Base-by-base conservation (phyloP, 2,329 filamentous ascomycete species). In the Venturia effusa region DNA sequence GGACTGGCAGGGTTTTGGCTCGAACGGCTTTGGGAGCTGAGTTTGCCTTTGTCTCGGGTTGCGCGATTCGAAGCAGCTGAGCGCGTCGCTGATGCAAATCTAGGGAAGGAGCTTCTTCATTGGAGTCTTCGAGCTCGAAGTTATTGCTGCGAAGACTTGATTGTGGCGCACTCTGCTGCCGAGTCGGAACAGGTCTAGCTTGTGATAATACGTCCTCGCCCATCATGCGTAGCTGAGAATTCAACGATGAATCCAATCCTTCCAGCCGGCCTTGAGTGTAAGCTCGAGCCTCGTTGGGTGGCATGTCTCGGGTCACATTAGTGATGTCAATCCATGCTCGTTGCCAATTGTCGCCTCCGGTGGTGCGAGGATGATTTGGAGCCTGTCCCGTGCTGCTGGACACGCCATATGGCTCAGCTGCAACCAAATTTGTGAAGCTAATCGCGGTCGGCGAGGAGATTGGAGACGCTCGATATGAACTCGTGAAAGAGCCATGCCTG, bases 191-290 rank as follows among this genome's bases (percentile, higher is more conserved):
- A n/a, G 59, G 22, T 24, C n/a, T 39, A 24, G 41, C 13, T 51
- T 62, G 60, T 39, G 40, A 27, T 3, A 27, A 27, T 51, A 17
- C 17, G 40, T 40, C n/a, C n/a, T n/a, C 39, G 30, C n/a, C 39
- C 32, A 54, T 30, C 5, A 40, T 15, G n/a, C 22, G 61, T 10
- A 54, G 6, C 48, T 63, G 45, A 7, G 22, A 34, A 24, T 48
- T 59, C 27, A 57, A 22, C 11, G 45, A 30, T 32, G 59, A 27
- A 57, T 61, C 63, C 13, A 64, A 27, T 1, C 59, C 43, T 15
- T 61, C 63, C 4, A 64, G 59, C 22, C 63, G 63, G 10, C 63
- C 63, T 30, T 54, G 37, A 41, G 45, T 48, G 43, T 64, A 64
- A 19, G 63, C 63, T n/a, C 63, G 57, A 22, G 63, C 59, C 48